Percentiles rank a stretch among this genome's conserved stretches.
Evolutionary conservation across 371 early-diverging fungal species (phyloP).

Genomic region (Mortierella sp.): DNA sequence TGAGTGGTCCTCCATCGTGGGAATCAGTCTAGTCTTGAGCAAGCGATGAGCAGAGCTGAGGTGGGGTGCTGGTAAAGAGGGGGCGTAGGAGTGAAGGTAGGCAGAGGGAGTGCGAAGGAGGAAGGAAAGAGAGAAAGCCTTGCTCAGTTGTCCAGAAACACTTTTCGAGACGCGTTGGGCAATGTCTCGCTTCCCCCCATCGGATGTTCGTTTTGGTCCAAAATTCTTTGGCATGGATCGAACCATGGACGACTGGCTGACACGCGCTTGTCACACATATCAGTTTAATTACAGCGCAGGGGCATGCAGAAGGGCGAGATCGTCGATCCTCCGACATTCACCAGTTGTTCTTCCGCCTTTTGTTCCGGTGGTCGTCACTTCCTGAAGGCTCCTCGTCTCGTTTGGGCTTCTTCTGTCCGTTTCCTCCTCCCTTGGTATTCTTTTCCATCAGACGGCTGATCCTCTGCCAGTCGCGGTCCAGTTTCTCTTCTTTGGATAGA

Average conservation of each 20-base stretch:
- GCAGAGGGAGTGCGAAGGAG: neutral
- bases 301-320: too few species aligned
- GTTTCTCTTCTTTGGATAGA: conserved; percentile 66
- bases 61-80: neutral
- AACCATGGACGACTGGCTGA: too few species aligned
- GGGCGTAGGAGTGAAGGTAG: neutral
- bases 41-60: conserved; percentile 1
- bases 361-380: conserved; percentile 21
- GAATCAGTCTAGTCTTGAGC: neutral
- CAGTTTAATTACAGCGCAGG: too few species aligned
- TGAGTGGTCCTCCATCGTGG: conserved; percentile 24
- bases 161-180: neutral
- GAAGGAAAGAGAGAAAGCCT: conserved; percentile 2
- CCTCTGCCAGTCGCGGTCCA: conserved; percentile 76
- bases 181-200: too few species aligned
- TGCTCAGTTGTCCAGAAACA: neutral
- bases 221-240: too few species aligned
- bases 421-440: conserved; percentile 67
- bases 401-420: conserved; percentile 36
- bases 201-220: too few species aligned
- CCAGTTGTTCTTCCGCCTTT: conserved; percentile 43
- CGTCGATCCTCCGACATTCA: too few species aligned
- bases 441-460: conserved; percentile 75
- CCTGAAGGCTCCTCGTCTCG: conserved; percentile 20
- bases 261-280: too few species aligned